Evolutionary conservation across 768 basidiomycete genomes (phyloP).

Genomic region (Boletus rufocinnamomeus): DNA sequence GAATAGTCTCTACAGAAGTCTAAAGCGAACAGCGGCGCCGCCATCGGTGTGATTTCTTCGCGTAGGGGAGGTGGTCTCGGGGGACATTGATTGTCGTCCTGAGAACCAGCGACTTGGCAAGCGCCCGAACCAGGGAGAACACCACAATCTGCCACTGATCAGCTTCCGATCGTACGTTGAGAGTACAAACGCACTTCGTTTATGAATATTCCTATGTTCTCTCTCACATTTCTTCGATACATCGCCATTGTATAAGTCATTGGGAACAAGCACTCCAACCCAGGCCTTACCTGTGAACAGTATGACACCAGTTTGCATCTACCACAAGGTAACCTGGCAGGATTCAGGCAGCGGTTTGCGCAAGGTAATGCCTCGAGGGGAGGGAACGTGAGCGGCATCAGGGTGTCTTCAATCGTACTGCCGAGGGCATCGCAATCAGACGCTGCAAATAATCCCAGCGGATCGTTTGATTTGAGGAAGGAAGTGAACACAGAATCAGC

Average conservation of each 20-base stretch:
- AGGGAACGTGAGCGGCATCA: conserved; percentile 21
- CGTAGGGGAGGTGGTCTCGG: not conserved
- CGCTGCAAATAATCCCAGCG: conserved; percentile 10
- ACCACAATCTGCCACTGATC: conserved; percentile 18
- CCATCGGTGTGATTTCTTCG: not conserved
- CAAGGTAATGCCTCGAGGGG: conserved; percentile 34
- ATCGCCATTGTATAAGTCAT: not conserved
- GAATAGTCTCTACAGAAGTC: conserved; percentile 4
- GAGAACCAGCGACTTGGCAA: conserved; percentile 1
- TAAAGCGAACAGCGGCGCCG: conserved; percentile 28
- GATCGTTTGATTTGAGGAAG: conserved; percentile 23
- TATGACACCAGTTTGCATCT: conserved; percentile 44
- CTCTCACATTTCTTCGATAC: conserved; percentile 40
- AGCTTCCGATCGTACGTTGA: not conserved
- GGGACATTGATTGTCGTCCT: not conserved
- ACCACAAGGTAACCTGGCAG: conserved; percentile 25
- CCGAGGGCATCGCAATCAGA: conserved; percentile 26
- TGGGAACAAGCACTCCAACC: not conserved
- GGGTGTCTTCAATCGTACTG: conserved; percentile 12
- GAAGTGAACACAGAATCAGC: conserved; percentile 9
- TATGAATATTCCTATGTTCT: conserved; percentile 40
- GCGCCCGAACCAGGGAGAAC: not conserved
- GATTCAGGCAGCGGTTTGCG: conserved; percentile 35
- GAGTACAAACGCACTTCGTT: conserved; percentile 26
- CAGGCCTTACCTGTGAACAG: conserved; percentile 38